phyloP scores from a whole-genome alignment of 1,284 basidiomycete species.

The Boletus mariae region DNA sequence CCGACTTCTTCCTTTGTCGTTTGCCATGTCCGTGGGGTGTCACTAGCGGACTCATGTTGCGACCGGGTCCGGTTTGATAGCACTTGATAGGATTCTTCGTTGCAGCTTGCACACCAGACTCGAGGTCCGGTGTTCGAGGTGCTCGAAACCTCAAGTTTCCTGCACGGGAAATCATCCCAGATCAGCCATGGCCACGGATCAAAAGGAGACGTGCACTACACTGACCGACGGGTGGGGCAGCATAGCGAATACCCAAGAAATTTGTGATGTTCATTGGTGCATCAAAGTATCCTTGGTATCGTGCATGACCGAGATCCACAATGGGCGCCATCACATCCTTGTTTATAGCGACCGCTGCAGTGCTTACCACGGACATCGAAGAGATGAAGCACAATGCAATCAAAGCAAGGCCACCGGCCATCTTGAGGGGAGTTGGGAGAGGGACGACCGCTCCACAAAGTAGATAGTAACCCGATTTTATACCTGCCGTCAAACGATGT shows the following conservation, averaged over 20 bases:
- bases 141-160: slow-evolving; percentile 17
- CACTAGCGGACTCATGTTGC: background rate
- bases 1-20: slow-evolving; percentile 3
- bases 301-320: slow-evolving; percentile 17
- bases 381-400: background rate
- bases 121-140: slow-evolving; percentile 7
- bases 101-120: slow-evolving; percentile 10
- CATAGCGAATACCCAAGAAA: slow-evolving; percentile 19
- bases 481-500: background rate
- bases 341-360: background rate
- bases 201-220: background rate
- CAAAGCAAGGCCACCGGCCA: background rate
- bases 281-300: slow-evolving; percentile 15
- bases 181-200: background rate
- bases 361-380: background rate
- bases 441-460: background rate
- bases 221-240: slow-evolving; percentile 17
- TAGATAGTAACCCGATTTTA: background rate
- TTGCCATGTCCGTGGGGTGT: background rate
- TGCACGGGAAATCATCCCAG: background rate
- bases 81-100: slow-evolving; percentile 17
- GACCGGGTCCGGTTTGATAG: slow-evolving; percentile 3
- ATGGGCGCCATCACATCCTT: background rate
- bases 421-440: background rate
- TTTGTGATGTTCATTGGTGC: slow-evolving; percentile 5